Conservation (phyloP, 805 yeast genomes). For the Candida ascalaphidarum region DNA sequence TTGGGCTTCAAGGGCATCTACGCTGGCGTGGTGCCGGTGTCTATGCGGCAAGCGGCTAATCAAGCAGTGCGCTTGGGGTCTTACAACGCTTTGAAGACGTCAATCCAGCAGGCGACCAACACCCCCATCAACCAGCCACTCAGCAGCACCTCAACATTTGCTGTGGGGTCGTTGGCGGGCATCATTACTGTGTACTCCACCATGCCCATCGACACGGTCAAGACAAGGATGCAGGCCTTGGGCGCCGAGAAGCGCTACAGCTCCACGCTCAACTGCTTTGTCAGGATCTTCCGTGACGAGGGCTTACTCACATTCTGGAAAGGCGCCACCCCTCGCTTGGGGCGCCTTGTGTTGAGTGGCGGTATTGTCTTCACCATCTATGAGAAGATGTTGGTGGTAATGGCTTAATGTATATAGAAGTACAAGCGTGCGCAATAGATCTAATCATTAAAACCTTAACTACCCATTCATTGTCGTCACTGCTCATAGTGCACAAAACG, state of each 20-base stretch:
- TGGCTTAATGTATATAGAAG: constrained; percentile 20
- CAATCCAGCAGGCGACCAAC: constrained; percentile 62
- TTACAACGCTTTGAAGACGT: constrained; percentile 77
- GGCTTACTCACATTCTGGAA: constrained; percentile 92
- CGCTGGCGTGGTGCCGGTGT: constrained; percentile 86
- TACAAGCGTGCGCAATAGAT: too few species aligned
- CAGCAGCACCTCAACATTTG: constrained; percentile 71
- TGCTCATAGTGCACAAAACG: too few species aligned
- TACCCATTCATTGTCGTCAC: too few species aligned
- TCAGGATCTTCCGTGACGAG: constrained; percentile 71
- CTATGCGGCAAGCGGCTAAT: constrained; percentile 92
- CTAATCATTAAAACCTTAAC: too few species aligned
- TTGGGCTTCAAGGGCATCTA: constrained; percentile 79
- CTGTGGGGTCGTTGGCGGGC: constrained; percentile 87
- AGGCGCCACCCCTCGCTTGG: constrained; percentile 96
- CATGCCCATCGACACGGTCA: constrained; percentile 93
- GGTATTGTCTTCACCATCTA: constrained; percentile 96
- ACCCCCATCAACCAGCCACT: constrained; percentile 67
- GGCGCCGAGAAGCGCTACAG: constrained; percentile 65
- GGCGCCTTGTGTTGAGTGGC: constrained; percentile 86
- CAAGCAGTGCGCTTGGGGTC: constrained; percentile 93
- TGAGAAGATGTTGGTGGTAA: constrained; percentile 72
- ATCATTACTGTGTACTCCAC: constrained; percentile 84
- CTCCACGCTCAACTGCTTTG: constrained; percentile 78
- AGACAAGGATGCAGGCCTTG: constrained; percentile 94